Evolutionary conservation across 306 rosid species (phyloP), one percentile per base, ranked within the genome.

Genomic region (Abrus pulchellus): DNA sequence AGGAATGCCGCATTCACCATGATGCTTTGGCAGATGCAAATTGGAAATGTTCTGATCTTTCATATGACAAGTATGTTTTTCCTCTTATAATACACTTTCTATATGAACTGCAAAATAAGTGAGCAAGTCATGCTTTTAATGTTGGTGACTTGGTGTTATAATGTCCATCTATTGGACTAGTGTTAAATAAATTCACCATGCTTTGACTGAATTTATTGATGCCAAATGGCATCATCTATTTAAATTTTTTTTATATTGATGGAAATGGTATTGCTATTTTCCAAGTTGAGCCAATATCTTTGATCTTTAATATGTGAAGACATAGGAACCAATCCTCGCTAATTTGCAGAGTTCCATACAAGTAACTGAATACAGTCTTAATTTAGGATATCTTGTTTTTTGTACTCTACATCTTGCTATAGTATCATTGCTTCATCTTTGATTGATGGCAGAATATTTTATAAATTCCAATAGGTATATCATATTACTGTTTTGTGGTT

Each of bases 1-100:
- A 94, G 88, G 97, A 94, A 82, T 94, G 97, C 61, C 92, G 89
- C 54, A 14, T 90, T 82, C 92, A 94, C 86, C 99, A 94, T 78
- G 99, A 94, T 85, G 97, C 97, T 80, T 76, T 91, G 77, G 95
- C 94, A 63, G 95, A 90, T 79, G 79, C 60, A 30, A 89, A 90
- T 62, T 94, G 99, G 99, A 90, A 84, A 67, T 94, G 99, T 83
- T 75, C 92, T 82, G 89, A 94, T 87, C 92, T 91, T 48, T 90
- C 94, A 53, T 94, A 80, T 89, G 95, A 94, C 94, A 93, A 91
- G 99, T 94, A 94, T 68, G 97, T 45, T 81, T 59, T 43, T 54
- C 8, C 61, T 29, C 69, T 61, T 66, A 28, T 13, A 8, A 38
- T 79, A 20, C 79, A 59, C 53, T 67, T 29, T 52, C 9, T 5